These are phyloP conservation scores for Boletus fagicola DNA, from an alignment of 768 basidiomycete genomes.

Conservation along the genomic window DNA sequence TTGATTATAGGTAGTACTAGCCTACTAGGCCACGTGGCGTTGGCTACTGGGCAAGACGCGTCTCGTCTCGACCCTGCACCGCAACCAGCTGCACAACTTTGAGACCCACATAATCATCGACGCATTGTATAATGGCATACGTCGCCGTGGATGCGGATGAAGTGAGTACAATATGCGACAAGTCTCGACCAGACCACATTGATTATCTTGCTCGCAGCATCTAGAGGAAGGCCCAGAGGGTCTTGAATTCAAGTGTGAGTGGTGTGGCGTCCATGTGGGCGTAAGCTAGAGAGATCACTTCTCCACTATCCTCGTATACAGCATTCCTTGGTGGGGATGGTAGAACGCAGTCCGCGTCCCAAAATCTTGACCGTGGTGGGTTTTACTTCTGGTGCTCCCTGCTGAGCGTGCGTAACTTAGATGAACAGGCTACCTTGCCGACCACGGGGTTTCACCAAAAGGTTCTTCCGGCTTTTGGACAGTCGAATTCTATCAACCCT, in stretches of 20 bases:
- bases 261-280: not conserved
- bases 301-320: slow-evolving; percentile 22
- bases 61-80: not conserved
- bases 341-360: slow-evolving; percentile 24
- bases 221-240: slow-evolving; percentile 68
- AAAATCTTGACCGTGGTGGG: slow-evolving; percentile 52
- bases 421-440: slow-evolving; percentile 60
- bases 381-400: slow-evolving; percentile 3
- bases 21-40: slow-evolving; percentile 6
- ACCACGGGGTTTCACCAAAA: slow-evolving; percentile 46
- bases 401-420: not conserved
- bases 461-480: slow-evolving; percentile 67
- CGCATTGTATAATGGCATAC: slow-evolving; percentile 53
- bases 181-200: not conserved
- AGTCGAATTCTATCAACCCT: slow-evolving; percentile 81
- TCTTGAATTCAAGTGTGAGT: slow-evolving; percentile 69
- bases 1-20: too few species aligned
- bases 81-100: not conserved
- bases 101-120: not conserved
- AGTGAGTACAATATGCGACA: slow-evolving; percentile 37
- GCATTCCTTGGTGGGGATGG: slow-evolving; percentile 51
- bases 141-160: slow-evolving; percentile 72
- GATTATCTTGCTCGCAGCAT: slow-evolving; percentile 34
- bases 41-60: not conserved
- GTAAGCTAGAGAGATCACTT: not conserved